These are phyloP conservation scores for Volutella citrinella DNA, from an alignment of 2,329 filamentous ascomycete genomes.

Conservation along the genomic window DNA sequence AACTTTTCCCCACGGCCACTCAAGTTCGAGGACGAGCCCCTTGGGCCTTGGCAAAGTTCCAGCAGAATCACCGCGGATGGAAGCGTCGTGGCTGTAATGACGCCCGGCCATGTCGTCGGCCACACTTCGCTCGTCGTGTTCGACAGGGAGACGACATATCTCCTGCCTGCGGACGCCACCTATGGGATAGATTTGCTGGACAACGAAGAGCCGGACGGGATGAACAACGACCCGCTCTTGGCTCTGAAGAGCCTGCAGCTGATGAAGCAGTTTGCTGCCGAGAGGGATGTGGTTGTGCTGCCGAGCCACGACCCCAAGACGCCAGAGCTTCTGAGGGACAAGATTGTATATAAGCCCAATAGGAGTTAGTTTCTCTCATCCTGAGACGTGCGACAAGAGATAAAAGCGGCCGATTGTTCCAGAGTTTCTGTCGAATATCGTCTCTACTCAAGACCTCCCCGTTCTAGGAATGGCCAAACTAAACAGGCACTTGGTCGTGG, in stretches of 20 bases:
- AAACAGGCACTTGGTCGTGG: too few relatives aligned
- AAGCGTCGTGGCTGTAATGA: conserved; percentile 2
- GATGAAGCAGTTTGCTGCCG: conserved; percentile 6
- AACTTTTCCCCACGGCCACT: conserved; percentile 3
- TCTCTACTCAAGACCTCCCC: too few relatives aligned
- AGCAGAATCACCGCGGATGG: conserved; percentile 5
- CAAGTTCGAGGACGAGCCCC: neutral
- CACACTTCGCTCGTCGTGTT: conserved; percentile 6
- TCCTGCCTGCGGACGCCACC: conserved; percentile 4
- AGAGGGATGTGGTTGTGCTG: conserved; percentile 4
- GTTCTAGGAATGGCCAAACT: too few relatives aligned
- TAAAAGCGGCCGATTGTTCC: too few relatives aligned
- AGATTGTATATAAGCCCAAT: conserved; percentile 2
- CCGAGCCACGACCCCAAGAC: conserved; percentile 4
- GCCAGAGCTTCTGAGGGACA: neutral
- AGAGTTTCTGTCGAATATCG: too few relatives aligned
- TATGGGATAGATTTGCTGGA: conserved; percentile 5
- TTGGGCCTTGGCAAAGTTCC: conserved; percentile 6
- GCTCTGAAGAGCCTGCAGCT: conserved; percentile 4
- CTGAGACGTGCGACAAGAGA: too few relatives aligned
- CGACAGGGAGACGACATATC: conserved; percentile 4
- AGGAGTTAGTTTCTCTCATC: too few relatives aligned
- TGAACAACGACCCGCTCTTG: conserved; percentile 4
- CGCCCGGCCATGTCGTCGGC: conserved; percentile 6
- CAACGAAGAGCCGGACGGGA: conserved; percentile 6